A percentile compares a stretch with the other conserved stretches of the same genome.
Evolutionary conservation across 2,329 filamentous ascomycete genomes (phyloP).

Genomic region (Alternaria sp.): DNA sequence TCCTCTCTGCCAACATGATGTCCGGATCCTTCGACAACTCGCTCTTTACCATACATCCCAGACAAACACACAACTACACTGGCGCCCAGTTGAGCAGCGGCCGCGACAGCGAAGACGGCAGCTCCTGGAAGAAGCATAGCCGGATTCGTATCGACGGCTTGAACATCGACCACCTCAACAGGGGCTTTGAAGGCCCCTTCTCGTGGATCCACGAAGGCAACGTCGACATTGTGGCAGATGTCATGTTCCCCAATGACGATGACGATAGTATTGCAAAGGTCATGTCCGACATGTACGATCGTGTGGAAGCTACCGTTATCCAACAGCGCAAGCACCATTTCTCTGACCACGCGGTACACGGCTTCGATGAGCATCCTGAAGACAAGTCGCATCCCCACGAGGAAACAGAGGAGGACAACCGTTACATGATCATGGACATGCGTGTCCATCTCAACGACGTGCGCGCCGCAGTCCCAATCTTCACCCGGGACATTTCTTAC

Average conservation of each 20-base stretch:
- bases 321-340: conserved; percentile 66
- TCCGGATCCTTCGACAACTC: conserved; percentile 95
- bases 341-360: conserved; percentile 43
- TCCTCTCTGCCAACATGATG: conserved; percentile 93
- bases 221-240: conserved; percentile 93
- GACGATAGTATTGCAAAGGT: conserved; percentile 92
- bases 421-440: conserved; percentile 91
- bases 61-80: conserved; percentile 82
- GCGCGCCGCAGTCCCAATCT: conserved; percentile 88
- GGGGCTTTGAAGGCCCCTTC: conserved; percentile 90
- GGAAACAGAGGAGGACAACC: conserved; percentile 62
- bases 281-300: conserved; percentile 96
- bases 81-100: conserved; percentile 66
- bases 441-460: conserved; percentile 96
- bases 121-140: conserved; percentile 93
- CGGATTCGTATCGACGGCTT: conserved; percentile 90
- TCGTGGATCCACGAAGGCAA: conserved; percentile 98
- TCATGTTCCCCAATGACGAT: conserved; percentile 89
- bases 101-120: conserved; percentile 66
- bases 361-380: conserved; percentile 32
- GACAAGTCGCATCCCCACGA: conserved; percentile 18
- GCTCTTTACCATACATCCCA: conserved; percentile 94
- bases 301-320: conserved; percentile 89
- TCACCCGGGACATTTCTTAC: conserved; percentile 90
- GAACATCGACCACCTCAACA: conserved; percentile 94